Conservation (phyloP, 83 land plant genomes). For the Isoetes engelmannii region DNA sequence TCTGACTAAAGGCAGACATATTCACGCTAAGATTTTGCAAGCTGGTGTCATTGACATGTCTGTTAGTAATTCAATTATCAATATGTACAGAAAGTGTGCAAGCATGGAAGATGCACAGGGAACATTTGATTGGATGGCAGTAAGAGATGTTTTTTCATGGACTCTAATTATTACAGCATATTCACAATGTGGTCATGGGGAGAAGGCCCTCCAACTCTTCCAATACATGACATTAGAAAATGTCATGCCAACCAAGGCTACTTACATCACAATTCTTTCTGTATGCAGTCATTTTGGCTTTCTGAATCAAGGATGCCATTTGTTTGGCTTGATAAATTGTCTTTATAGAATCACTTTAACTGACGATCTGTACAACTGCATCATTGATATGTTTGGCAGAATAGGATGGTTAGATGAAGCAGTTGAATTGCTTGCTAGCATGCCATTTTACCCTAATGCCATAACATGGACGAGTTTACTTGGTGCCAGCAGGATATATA, state of each 20-base stretch:
- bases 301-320: constrained; percentile 17
- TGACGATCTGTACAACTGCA: constrained; percentile 39
- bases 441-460: constrained; percentile 35
- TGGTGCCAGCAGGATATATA: constrained; percentile 31
- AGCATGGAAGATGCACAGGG: too few relatives aligned
- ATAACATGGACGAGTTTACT: constrained; percentile 35
- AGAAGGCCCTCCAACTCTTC: too few relatives aligned
- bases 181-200: too few relatives aligned
- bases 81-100: too few relatives aligned
- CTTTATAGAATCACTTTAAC: constrained; percentile 16
- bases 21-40: too few relatives aligned
- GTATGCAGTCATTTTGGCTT: constrained; percentile 4
- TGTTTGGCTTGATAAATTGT: constrained; percentile 30
- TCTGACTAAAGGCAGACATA: too few relatives aligned
- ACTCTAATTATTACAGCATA: too few relatives aligned
- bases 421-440: constrained; percentile 18
- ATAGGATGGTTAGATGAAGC: constrained; percentile 34
- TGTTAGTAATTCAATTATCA: too few relatives aligned
- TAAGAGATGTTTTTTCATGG: too few relatives aligned
- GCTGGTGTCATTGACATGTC: too few relatives aligned
- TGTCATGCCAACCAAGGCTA: constrained; percentile 21
- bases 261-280: constrained; percentile 22
- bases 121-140: too few relatives aligned
- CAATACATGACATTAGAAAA: constrained; percentile 13
- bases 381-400: constrained; percentile 37